A percentile compares a stretch with the other conserved stretches of the same genome.
Conservation (phyloP, 345 rosid genomes). For the Boechera divaricarpa region DNA sequence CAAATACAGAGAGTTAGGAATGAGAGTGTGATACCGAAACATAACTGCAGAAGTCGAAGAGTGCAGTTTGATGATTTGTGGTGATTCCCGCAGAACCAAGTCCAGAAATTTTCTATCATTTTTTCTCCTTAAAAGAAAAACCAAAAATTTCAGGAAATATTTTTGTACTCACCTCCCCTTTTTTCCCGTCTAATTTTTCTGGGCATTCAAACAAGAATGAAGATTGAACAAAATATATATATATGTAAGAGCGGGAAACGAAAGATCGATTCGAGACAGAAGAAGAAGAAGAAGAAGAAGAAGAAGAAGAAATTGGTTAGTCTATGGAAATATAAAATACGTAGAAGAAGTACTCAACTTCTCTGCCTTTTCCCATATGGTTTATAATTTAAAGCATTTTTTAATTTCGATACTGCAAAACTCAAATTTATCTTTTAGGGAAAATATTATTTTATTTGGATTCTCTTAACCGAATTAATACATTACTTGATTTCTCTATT, state of each 20-base stretch:
- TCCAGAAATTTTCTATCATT: constrained; percentile 60
- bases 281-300: constrained; percentile 21
- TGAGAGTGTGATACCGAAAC: constrained; percentile 60
- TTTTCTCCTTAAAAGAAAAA: neutral
- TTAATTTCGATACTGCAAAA: neutral
- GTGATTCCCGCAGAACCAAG: constrained; percentile 60
- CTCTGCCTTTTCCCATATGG: neutral
- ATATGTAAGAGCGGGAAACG: constrained; percentile 14
- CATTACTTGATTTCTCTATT: neutral
- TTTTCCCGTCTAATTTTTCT: constrained; percentile 6
- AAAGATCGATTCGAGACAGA: neutral
- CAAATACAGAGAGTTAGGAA: constrained; percentile 50
- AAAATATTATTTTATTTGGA: neutral
- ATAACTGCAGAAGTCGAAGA: constrained; percentile 56
- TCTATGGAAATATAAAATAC: neutral
- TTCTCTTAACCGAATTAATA: neutral
- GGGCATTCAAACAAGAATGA: constrained; percentile 8
- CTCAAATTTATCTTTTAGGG: neutral
- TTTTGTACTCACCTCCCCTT: neutral
- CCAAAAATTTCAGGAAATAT: neutral
- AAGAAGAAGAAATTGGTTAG: constrained; percentile 7
- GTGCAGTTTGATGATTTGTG: constrained; percentile 57
- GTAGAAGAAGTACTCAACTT: constrained; percentile 3
- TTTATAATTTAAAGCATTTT: neutral
- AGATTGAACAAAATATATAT: neutral